Evolutionary conservation across 2,329 filamentous ascomycete species (phyloP).

Genomic region (Microsporum ferrugineum): DNA sequence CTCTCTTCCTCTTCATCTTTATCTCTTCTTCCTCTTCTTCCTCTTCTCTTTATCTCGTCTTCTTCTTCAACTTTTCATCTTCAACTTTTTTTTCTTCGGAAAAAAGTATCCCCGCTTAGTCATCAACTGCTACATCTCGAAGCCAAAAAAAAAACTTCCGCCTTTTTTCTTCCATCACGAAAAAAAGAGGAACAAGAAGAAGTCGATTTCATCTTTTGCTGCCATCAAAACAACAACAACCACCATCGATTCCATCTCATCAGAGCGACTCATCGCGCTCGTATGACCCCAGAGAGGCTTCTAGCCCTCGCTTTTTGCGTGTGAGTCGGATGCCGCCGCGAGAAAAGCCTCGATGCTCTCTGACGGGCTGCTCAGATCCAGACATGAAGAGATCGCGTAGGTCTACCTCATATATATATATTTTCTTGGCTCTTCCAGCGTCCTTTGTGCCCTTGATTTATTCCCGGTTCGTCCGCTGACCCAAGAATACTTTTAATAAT

Average conservation of each 20-base stretch:
- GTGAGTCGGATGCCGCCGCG: constrained; percentile 41
- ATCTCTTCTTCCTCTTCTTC: not conserved
- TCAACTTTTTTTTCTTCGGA: not conserved
- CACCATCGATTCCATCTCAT: constrained; percentile 34
- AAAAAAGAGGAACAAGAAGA: not conserved
- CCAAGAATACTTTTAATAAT: constrained; percentile 16
- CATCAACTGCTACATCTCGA: not conserved
- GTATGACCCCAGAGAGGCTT: constrained; percentile 31
- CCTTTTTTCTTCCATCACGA: not conserved
- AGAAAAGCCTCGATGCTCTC: constrained; percentile 39
- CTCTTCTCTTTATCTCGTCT: not conserved
- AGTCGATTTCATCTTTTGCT: constrained; percentile 16
- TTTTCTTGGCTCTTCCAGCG: constrained; percentile 21
- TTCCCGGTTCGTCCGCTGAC: constrained; percentile 26
- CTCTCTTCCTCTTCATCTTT: not conserved
- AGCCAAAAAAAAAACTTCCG: not conserved
- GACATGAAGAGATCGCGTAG: constrained; percentile 43
- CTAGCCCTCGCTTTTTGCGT: constrained; percentile 33
- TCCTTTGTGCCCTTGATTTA: constrained; percentile 12
- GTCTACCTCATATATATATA: constrained; percentile 21
- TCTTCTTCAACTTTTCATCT: not conserved
- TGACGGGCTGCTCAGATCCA: constrained; percentile 40
- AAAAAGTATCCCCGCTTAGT: not conserved
- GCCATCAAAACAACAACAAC: constrained; percentile 29
- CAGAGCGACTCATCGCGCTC: constrained; percentile 35